Evolutionary conservation across 2,329 filamentous ascomycete genomes (phyloP), one percentile per base, ranked within the genome.

Genomic region (Zymoseptoria tritici): DNA sequence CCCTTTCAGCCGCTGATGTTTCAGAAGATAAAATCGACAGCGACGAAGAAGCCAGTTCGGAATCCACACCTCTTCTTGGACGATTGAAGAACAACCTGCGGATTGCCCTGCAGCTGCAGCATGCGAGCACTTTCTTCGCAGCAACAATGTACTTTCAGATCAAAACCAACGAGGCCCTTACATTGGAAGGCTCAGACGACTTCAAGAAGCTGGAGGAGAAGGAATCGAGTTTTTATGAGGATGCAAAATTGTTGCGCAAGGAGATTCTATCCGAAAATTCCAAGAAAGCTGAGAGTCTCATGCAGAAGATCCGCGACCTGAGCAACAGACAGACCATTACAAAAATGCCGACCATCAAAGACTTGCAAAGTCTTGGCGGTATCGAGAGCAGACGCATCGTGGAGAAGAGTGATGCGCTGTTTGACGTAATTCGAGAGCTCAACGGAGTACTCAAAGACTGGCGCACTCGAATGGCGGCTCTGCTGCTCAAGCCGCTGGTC

Each of bases 121-220:
- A 97, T 71, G 85, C 87, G 64, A 90, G 88, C 29, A 80, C 85
- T 0, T 97, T 97, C 75, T 96, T 95, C 70, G 87, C 87, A 24
- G 91, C 87, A 13, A 96, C 91, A 66, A 88, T 86, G 0, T 86
- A 87, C 66, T 97, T 86, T 70, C 90, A 96, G 69, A 88, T 95
- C 62, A 94, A 92, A 70, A 83, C 84, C 0, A 84, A 92, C 58
- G 73, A 82, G 52, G 79, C 83, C 1, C 76, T 87, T 66, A 91
- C 86, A 0, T 71, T 77, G 21, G 84, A 86, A 1, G 84, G 85
- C 4, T 90, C 89, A 0, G 84, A 86, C 1, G 82, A 87, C 16
- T 91, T 86, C 67, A 76, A 80, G 56, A 74, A 75, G 0, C 76
- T 93, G 2, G 89, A 95, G 67, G 83, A 82, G 65, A 76, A 85